phyloP scores from a whole-genome alignment of 345 rosid genomes.

The Kernera saxatilis region DNA sequence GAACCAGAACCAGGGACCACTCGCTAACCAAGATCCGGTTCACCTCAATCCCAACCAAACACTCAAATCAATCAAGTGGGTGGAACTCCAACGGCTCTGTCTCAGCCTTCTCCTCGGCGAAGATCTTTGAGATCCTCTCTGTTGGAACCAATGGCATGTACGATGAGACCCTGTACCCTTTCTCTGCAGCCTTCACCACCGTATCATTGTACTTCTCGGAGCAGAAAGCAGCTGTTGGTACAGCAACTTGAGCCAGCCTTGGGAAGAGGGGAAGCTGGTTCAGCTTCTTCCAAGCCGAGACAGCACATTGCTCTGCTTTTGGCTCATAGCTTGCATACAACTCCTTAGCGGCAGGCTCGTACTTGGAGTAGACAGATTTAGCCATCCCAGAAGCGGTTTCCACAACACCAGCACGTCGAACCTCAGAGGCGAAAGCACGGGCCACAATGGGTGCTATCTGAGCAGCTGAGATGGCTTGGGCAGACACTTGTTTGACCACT shows the following conservation, averaged over 20 bases:
- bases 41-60: neutral
- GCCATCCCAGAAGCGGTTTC: slow-evolving; percentile 70
- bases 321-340: slow-evolving; percentile 75
- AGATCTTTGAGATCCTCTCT: slow-evolving; percentile 70
- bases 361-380: slow-evolving; percentile 56
- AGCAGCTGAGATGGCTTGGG: slow-evolving; percentile 64
- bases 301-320: slow-evolving; percentile 72
- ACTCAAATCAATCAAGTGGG: slow-evolving; percentile 32
- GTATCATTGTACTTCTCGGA: slow-evolving; percentile 78
- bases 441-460: slow-evolving; percentile 69
- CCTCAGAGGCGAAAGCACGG: slow-evolving; percentile 54
- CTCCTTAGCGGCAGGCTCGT: slow-evolving; percentile 79
- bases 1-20: slow-evolving; percentile 7
- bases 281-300: slow-evolving; percentile 74
- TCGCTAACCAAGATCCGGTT: slow-evolving; percentile 14
- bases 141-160: slow-evolving; percentile 87
- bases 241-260: slow-evolving; percentile 57
- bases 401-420: slow-evolving; percentile 58
- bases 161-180: slow-evolving; percentile 69
- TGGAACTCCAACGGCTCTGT: slow-evolving; percentile 32
- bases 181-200: slow-evolving; percentile 59
- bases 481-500: slow-evolving; percentile 62
- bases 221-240: slow-evolving; percentile 78
- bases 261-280: slow-evolving; percentile 82
- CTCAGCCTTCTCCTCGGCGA: slow-evolving; percentile 34